Evolutionary conservation across 2,329 filamentous ascomycete genomes (phyloP).

Genomic region (Coniochaeta hoffmannii): DNA sequence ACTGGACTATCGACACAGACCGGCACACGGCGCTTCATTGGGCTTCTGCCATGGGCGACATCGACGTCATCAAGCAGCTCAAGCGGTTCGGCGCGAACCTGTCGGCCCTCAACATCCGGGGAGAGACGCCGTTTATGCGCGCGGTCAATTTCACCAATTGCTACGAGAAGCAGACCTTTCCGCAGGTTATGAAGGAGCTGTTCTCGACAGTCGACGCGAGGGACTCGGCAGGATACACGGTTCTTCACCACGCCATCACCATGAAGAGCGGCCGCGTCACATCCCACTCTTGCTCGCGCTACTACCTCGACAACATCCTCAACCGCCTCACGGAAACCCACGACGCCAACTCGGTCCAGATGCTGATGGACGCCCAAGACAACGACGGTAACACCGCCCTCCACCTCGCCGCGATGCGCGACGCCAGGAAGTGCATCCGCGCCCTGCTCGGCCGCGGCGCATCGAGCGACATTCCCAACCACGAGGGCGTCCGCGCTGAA

Average conservation of each 20-base stretch:
- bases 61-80: slow-evolving; percentile 83
- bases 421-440: slow-evolving; percentile 84
- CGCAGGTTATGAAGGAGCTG: slow-evolving; percentile 73
- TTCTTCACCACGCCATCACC: slow-evolving; percentile 89
- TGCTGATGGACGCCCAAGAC: slow-evolving; percentile 76
- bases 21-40: slow-evolving; percentile 91
- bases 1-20: slow-evolving; percentile 89
- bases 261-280: slow-evolving; percentile 75
- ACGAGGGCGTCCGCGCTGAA: slow-evolving; percentile 74
- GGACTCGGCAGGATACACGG: slow-evolving; percentile 76
- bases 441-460: slow-evolving; percentile 72
- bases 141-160: slow-evolving; percentile 96
- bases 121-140: slow-evolving; percentile 90
- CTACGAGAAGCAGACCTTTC: slow-evolving; percentile 87
- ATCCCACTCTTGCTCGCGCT: slow-evolving; percentile 82
- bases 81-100: slow-evolving; percentile 72
- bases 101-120: slow-evolving; percentile 60
- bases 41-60: slow-evolving; percentile 95
- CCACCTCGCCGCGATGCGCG: slow-evolving; percentile 68
- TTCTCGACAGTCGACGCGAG: slow-evolving; percentile 72
- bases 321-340: slow-evolving; percentile 77
- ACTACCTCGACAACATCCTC: slow-evolving; percentile 87
- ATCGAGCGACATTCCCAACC: slow-evolving; percentile 73
- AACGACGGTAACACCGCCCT: slow-evolving; percentile 81
- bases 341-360: slow-evolving; percentile 67